Conservation (phyloP, 371 early-diverging fungal species). For the Apophysomyces trapeziformis region DNA sequence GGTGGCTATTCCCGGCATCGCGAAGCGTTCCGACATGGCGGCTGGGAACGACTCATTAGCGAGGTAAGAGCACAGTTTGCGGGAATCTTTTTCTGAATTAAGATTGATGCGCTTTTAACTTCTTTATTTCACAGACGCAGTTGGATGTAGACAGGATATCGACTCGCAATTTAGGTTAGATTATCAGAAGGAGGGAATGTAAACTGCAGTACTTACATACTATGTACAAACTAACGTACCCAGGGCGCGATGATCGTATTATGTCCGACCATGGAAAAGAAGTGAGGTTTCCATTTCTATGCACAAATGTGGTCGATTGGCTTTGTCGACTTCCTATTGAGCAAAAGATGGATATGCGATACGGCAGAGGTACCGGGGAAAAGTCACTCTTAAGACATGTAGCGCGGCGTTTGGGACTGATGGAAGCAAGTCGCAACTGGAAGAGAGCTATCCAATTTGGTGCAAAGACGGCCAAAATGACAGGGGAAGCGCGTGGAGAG, state of each 20-base stretch:
- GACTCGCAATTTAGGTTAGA: slow-evolving; percentile 79
- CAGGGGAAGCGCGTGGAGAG: slow-evolving; percentile 59
- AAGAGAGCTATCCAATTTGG: slow-evolving; percentile 98
- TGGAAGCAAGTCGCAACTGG: slow-evolving; percentile 59
- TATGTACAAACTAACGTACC: too few species aligned
- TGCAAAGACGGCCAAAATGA: slow-evolving; percentile 94
- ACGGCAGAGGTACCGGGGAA: slow-evolving; percentile 86
- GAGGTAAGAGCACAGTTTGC: slow-evolving; percentile 47
- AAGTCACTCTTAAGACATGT: slow-evolving; percentile 84
- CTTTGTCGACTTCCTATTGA: slow-evolving; percentile 75
- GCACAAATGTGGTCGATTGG: slow-evolving; percentile 70
- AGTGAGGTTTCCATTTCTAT: slow-evolving; percentile 90
- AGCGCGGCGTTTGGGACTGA: slow-evolving; percentile 62
- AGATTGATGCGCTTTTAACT: background rate
- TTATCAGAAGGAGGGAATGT: background rate
- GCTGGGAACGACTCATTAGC: slow-evolving; percentile 69
- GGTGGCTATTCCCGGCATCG: slow-evolving; percentile 93
- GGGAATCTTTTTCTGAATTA: background rate
- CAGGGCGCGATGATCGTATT: slow-evolving; percentile 93
- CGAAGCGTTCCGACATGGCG: slow-evolving; percentile 66
- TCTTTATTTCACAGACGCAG: slow-evolving; percentile 59
- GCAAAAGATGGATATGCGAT: slow-evolving; percentile 82
- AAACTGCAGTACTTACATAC: background rate
- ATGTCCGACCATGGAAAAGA: slow-evolving; percentile 89
- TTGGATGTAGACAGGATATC: slow-evolving; percentile 87